These are phyloP conservation scores for Populus simonii DNA, from an alignment of 345 rosid species.

Conservation along the genomic window DNA sequence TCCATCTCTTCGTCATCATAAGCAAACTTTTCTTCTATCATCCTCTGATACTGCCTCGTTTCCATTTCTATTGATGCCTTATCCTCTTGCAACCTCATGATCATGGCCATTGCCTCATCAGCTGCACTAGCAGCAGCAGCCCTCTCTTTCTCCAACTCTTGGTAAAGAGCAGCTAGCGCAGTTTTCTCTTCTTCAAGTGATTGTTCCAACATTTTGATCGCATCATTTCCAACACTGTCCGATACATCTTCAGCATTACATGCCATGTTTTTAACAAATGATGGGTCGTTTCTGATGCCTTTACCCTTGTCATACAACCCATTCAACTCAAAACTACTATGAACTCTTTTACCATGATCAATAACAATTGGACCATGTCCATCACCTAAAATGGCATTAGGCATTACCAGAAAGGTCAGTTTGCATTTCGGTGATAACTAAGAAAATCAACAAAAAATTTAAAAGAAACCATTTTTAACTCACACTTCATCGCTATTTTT, in stretches of 20 bases:
- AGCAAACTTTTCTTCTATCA: conserved; percentile 28
- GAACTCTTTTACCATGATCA: conserved; percentile 17
- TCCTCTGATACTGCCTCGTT: conserved; percentile 29
- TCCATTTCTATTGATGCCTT: conserved; percentile 32
- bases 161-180: conserved; percentile 20
- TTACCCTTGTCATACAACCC: conserved; percentile 28
- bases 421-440: conserved; percentile 4
- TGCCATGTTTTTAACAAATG: conserved; percentile 21
- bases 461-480: background rate
- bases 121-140: conserved; percentile 36
- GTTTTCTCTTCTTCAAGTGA: conserved; percentile 21
- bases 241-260: conserved; percentile 8
- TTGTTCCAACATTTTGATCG: conserved; percentile 10
- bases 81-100: conserved; percentile 32
- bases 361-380: conserved; percentile 23
- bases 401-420: conserved; percentile 19
- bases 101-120: conserved; percentile 38
- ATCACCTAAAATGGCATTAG: conserved; percentile 28
- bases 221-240: conserved; percentile 3
- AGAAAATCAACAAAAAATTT: background rate
- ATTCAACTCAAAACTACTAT: conserved; percentile 25
- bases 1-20: conserved; percentile 36
- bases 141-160: conserved; percentile 34
- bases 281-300: conserved; percentile 15
- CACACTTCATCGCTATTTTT: background rate